Conservation (phyloP, 208 protist genomes). For the Acanthamoeba sp. region DNA sequence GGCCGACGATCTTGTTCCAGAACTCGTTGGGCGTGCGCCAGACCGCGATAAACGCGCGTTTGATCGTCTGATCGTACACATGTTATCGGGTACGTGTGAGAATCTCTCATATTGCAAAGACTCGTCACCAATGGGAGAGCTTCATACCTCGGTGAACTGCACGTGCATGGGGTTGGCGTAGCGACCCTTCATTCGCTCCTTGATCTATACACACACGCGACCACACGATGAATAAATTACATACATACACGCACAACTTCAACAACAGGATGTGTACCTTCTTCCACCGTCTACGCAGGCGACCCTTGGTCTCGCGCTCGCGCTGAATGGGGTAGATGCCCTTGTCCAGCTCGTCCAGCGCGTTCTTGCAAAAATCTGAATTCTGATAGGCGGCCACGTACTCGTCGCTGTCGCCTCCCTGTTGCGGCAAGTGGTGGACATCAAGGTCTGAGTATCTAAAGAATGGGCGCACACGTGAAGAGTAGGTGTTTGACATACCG, state of each 20-base stretch:
- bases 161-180: background rate
- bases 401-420: background rate
- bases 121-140: no score
- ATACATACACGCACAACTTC: no score
- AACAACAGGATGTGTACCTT: background rate
- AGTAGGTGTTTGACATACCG: background rate
- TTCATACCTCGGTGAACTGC: background rate
- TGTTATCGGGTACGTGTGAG: no score
- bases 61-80: background rate
- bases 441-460: no score
- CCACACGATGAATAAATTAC: no score
- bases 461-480: background rate
- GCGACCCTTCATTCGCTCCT: background rate
- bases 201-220: background rate
- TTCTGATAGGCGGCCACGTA: conserved; percentile 6
- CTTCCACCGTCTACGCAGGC: background rate
- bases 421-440: no score
- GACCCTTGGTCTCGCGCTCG: background rate
- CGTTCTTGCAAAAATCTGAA: conserved; percentile 15
- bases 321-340: conserved; percentile 46
- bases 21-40: conserved; percentile 62
- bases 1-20: conserved; percentile 40
- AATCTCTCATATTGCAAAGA: no score
- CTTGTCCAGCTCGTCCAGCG: background rate
- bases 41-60: background rate